phyloP scores from a whole-genome alignment of 2,329 filamentous ascomycete genomes.

The Aspergillus udagawae region DNA sequence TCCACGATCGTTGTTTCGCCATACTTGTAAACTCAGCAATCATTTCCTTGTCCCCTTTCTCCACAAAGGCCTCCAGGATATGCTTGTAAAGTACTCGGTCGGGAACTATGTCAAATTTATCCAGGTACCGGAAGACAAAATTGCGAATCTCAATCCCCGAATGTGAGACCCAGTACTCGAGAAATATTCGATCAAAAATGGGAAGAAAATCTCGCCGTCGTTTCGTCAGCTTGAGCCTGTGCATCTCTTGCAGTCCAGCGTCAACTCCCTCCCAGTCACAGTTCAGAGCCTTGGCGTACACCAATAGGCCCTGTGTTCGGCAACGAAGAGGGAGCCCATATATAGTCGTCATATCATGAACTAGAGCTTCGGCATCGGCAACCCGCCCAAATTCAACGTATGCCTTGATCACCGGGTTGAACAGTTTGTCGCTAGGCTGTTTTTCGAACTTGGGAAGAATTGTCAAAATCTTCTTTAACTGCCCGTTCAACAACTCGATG shows the following conservation, averaged over 20 bases:
- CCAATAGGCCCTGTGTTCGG: slow-evolving; percentile 35
- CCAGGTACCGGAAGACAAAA: slow-evolving; percentile 34
- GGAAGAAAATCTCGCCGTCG: slow-evolving; percentile 26
- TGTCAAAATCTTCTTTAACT: slow-evolving; percentile 28
- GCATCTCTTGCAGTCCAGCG: slow-evolving; percentile 35
- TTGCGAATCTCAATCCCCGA: slow-evolving; percentile 30
- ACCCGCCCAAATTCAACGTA: slow-evolving; percentile 36
- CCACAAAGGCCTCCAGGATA: slow-evolving; percentile 37
- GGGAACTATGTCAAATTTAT: slow-evolving; percentile 33
- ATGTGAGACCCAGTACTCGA: slow-evolving; percentile 39
- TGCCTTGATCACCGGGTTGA: slow-evolving; percentile 38
- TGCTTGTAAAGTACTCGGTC: slow-evolving; percentile 39
- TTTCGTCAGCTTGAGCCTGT: slow-evolving; percentile 28
- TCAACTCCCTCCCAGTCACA: slow-evolving; percentile 41
- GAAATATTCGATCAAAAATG: slow-evolving; percentile 38
- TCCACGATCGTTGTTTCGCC: slow-evolving; percentile 30
- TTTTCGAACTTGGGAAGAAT: slow-evolving; percentile 27
- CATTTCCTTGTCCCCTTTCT: slow-evolving; percentile 33
- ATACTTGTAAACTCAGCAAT: slow-evolving; percentile 29
- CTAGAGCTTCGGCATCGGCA: slow-evolving; percentile 33
- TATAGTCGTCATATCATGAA: slow-evolving; percentile 30
- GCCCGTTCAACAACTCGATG: slow-evolving; percentile 31
- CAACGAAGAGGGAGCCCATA: slow-evolving; percentile 28
- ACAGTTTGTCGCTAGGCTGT: slow-evolving; percentile 34
- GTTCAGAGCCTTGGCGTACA: slow-evolving; percentile 33